Conservation (phyloP, 495 filamentous ascomycete species). For the Penicillium nucicola region DNA sequence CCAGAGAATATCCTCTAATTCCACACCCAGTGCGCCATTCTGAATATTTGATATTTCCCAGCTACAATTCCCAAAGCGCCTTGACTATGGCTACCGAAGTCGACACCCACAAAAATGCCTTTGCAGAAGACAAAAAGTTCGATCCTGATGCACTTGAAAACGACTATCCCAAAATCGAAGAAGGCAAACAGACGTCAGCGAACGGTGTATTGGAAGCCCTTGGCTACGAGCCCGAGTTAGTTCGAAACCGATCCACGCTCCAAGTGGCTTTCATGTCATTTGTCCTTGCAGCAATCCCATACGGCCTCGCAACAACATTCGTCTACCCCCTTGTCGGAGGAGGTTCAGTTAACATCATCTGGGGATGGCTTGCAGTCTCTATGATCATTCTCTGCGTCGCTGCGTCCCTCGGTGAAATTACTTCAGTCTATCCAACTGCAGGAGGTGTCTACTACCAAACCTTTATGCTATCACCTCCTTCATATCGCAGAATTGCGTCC, state of each 20-base stretch:
- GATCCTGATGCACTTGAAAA: neutral
- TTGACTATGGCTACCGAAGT: neutral
- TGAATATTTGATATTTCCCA: neutral
- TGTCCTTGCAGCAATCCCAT: slow-evolving; percentile 51
- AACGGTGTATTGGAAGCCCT: slow-evolving; percentile 31
- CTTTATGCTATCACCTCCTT: slow-evolving; percentile 47
- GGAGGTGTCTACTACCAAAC: slow-evolving; percentile 67
- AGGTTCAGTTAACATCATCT: slow-evolving; percentile 58
- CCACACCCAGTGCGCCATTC: neutral
- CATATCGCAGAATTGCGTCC: slow-evolving; percentile 54
- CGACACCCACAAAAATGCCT: neutral
- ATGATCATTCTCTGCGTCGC: slow-evolving; percentile 62
- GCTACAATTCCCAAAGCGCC: neutral
- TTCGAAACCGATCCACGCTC: slow-evolving; percentile 47
- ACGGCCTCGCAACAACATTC: slow-evolving; percentile 60
- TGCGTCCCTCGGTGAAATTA: slow-evolving; percentile 63
- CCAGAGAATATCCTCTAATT: too few species aligned
- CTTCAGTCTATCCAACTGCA: slow-evolving; percentile 62
- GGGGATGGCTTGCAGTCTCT: slow-evolving; percentile 61
- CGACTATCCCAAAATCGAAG: slow-evolving; percentile 2
- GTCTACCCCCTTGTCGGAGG: slow-evolving; percentile 59
- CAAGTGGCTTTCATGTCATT: slow-evolving; percentile 33
- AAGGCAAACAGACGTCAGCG: slow-evolving; percentile 12
- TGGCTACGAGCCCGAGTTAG: slow-evolving; percentile 54
- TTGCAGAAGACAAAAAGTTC: neutral